A percentile compares a stretch with the other conserved stretches of the same genome.
phyloP scores from a whole-genome alignment of 108 stramenopile species.

The Cyclotella kingstonii region DNA sequence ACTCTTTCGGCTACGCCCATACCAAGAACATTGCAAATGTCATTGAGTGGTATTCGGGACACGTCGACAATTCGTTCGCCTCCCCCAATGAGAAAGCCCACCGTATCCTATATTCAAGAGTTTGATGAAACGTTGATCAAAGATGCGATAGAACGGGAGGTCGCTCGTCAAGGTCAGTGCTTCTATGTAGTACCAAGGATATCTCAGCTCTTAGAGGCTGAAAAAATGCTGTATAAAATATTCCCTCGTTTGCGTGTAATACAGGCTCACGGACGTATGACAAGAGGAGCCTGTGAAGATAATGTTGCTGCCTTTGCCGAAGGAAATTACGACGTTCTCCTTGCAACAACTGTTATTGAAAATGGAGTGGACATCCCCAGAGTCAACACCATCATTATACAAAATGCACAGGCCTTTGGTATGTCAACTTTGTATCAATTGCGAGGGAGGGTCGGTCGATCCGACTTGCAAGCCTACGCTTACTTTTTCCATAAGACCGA shows the following conservation, averaged over 20 bases:
- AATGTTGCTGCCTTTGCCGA: conserved; percentile 85
- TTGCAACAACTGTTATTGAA: conserved; percentile 97
- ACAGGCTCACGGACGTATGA: conserved; percentile 88
- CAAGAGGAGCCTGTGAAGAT: conserved; percentile 62
- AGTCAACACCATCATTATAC: conserved; percentile 93
- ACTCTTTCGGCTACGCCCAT: conserved; percentile 96
- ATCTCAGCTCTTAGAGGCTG: conserved; percentile 67
- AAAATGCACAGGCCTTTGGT: conserved; percentile 91
- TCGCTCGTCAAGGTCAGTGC: conserved; percentile 82
- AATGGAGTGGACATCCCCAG: conserved; percentile 96
- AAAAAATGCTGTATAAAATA: conserved; percentile 50
- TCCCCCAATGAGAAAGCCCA: conserved; percentile 85
- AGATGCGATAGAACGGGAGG: conserved; percentile 68
- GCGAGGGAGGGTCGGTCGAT: conserved; percentile 92
- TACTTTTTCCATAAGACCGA: conserved; percentile 82
- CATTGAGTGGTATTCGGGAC: conserved; percentile 87
- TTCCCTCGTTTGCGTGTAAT: conserved; percentile 79
- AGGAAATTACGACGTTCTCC: conserved; percentile 82
- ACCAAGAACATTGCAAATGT: conserved; percentile 93
- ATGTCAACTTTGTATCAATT: conserved; percentile 94
- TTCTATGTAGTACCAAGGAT: conserved; percentile 93
- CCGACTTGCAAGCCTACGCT: conserved; percentile 84
- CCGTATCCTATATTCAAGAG: conserved; percentile 74
- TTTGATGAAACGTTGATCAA: conserved; percentile 59
- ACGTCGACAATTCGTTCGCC: conserved; percentile 87